Conservation (phyloP, 2,329 filamentous ascomycete genomes). For the Cladosporium sphaerospermum region DNA sequence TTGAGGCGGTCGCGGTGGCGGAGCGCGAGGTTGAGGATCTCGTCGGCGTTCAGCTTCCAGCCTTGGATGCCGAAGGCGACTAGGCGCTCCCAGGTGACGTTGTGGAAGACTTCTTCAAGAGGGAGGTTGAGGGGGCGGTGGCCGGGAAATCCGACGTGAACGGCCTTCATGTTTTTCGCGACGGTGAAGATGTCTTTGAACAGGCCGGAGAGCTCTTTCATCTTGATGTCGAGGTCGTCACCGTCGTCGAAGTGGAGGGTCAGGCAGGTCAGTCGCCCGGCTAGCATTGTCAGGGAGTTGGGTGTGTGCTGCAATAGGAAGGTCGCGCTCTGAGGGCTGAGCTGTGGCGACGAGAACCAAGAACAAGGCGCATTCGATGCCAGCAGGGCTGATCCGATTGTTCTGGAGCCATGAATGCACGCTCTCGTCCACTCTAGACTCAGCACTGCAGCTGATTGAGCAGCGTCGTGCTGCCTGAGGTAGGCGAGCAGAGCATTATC, state of each 20-base stretch:
- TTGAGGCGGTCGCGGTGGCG: constrained; percentile 52
- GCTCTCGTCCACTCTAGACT: constrained; percentile 56
- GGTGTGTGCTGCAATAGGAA: constrained; percentile 44
- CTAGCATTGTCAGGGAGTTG: constrained; percentile 45
- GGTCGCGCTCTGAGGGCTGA: constrained; percentile 54
- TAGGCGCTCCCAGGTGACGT: constrained; percentile 55
- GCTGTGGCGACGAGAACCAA: constrained; percentile 56
- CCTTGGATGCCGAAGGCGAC: constrained; percentile 59
- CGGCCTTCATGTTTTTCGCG: constrained; percentile 54
- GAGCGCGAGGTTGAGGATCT: constrained; percentile 53
- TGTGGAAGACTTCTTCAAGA: constrained; percentile 57
- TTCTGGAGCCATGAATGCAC: constrained; percentile 56
- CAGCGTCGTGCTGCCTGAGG: constrained; percentile 39
- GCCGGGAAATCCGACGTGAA: constrained; percentile 60
- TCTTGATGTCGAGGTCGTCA: constrained; percentile 50
- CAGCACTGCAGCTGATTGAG: constrained; percentile 39
- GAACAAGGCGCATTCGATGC: constrained; percentile 50
- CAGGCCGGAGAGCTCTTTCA: constrained; percentile 51
- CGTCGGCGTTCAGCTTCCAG: constrained; percentile 55
- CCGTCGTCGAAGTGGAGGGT: constrained; percentile 59
- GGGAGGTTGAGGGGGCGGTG: constrained; percentile 50
- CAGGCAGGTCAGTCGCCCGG: constrained; percentile 53
- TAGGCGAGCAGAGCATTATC: constrained; percentile 50
- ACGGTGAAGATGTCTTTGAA: constrained; percentile 54
- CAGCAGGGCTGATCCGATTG: constrained; percentile 52